Conservation (phyloP, 1,284 basidiomycete species). For the Mycocalia duriaeana region DNA sequence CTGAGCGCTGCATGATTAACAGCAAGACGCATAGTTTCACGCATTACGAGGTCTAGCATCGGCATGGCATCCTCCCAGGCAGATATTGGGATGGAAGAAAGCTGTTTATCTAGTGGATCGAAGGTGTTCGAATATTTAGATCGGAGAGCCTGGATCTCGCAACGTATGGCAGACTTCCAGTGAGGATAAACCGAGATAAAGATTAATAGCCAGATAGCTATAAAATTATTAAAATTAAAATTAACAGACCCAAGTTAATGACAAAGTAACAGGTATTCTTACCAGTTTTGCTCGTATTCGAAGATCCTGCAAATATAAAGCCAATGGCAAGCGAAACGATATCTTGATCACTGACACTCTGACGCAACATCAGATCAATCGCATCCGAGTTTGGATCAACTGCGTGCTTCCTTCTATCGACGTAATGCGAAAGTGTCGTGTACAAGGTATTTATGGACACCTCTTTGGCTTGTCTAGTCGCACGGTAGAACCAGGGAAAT, state of each 20-base stretch:
- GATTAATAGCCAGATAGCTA: too few species aligned
- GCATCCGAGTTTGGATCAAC: slow-evolving; percentile 21
- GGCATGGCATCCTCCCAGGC: slow-evolving; percentile 34
- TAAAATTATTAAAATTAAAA: too few species aligned
- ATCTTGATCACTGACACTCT: too few species aligned
- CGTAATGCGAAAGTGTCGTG: slow-evolving; percentile 20
- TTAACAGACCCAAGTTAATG: too few species aligned
- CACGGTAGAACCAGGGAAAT: slow-evolving; percentile 32
- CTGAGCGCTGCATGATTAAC: slow-evolving; percentile 16
- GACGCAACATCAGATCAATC: slow-evolving; percentile 31
- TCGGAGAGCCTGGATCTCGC: slow-evolving; percentile 24
- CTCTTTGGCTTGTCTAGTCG: slow-evolving; percentile 23
- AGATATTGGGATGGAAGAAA: slow-evolving; percentile 24
- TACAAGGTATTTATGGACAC: slow-evolving; percentile 26
- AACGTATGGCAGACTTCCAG: slow-evolving; percentile 22
- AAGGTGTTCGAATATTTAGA: slow-evolving; percentile 17
- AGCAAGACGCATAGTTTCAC: slow-evolving; percentile 28
- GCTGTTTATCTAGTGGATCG: slow-evolving; percentile 24
- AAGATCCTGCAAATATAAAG: too few species aligned
- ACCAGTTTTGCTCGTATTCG: too few species aligned
- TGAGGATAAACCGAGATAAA: too few species aligned
- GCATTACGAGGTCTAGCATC: slow-evolving; percentile 25
- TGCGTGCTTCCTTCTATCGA: slow-evolving; percentile 23
- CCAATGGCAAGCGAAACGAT: too few species aligned
- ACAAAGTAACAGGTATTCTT: too few species aligned